These are phyloP conservation scores for Fusarium bulbicola DNA, from an alignment of 2,329 filamentous ascomycete species.

Conservation along the genomic window DNA sequence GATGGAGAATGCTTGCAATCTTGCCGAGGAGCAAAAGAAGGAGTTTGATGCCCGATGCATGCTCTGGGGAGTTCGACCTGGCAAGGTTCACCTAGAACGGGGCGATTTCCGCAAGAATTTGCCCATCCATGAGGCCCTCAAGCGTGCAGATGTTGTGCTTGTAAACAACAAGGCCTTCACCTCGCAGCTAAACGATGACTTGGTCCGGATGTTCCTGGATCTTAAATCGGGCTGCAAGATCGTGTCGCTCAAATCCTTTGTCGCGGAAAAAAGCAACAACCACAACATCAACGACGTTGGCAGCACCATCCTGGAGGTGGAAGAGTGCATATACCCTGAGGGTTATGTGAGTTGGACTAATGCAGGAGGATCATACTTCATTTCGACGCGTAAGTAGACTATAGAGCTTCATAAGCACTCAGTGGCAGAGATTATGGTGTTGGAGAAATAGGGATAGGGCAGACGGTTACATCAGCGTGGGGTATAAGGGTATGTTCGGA, in stretches of 20 bases:
- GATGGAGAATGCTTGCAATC: constrained; percentile 87
- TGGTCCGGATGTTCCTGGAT: constrained; percentile 91
- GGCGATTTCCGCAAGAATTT: constrained; percentile 85
- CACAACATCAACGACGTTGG: constrained; percentile 82
- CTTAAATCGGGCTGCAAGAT: constrained; percentile 90
- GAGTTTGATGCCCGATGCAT: constrained; percentile 88
- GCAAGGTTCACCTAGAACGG: constrained; percentile 79
- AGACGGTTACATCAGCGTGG: constrained; percentile 29
- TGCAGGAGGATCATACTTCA: constrained; percentile 84
- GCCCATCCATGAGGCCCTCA: constrained; percentile 76
- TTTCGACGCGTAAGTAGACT: constrained; percentile 78
- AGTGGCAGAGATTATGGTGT: constrained; percentile 24
- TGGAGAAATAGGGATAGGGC: constrained; percentile 30
- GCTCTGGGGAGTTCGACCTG: constrained; percentile 87
- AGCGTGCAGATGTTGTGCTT: constrained; percentile 90
- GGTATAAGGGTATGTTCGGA: constrained; percentile 35
- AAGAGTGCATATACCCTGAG: constrained; percentile 68
- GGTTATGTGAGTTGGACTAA: constrained; percentile 93
- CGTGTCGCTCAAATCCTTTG: constrained; percentile 91
- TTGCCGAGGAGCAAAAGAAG: constrained; percentile 80
- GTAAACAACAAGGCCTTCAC: constrained; percentile 99
- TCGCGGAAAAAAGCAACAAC: constrained; percentile 79
- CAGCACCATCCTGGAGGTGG: constrained; percentile 81
- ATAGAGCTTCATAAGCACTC: constrained; percentile 45
- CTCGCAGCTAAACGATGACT: constrained; percentile 81